Percentiles rank a stretch among this genome's conserved stretches.
Evolutionary conservation across 441 rosid genomes (phyloP).

Genomic region (Adansonia madagascariensis): DNA sequence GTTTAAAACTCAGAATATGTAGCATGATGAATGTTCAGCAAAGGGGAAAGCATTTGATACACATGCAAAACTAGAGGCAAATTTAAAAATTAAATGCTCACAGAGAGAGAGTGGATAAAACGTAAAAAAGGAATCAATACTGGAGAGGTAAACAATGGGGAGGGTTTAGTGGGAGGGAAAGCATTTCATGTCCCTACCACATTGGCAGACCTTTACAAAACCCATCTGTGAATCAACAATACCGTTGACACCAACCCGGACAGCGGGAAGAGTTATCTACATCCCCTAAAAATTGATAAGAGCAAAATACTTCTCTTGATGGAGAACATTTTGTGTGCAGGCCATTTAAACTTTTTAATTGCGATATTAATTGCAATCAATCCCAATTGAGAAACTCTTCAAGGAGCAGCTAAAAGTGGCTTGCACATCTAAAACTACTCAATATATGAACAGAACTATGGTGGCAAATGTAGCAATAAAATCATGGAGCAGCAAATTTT

Average conservation of each 20-base stretch:
- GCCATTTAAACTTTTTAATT: neutral
- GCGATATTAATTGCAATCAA: neutral
- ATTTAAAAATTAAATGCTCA: constrained; percentile 12
- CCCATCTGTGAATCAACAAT: neutral
- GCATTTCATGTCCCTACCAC: neutral
- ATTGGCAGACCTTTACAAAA: neutral
- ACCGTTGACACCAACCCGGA: neutral
- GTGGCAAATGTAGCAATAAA: neutral
- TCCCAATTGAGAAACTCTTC: constrained; percentile 17
- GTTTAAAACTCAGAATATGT: neutral
- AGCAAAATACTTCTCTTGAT: constrained; percentile 1
- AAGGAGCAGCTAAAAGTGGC: constrained; percentile 4
- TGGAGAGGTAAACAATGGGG: neutral
- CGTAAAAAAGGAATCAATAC: neutral
- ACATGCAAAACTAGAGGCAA: constrained; percentile 14
- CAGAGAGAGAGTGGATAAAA: neutral
- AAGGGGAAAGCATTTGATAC: neutral
- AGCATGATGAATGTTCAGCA: neutral
- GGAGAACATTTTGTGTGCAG: neutral
- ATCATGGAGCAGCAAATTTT: neutral
- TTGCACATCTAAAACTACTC: neutral
- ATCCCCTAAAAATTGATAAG: neutral
- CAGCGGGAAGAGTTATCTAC: neutral
- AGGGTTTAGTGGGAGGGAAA: constrained; percentile 7
- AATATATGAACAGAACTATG: neutral